These are phyloP conservation scores for Alternaria tenuissima DNA, from an alignment of 2,329 filamentous ascomycete genomes.

Conservation along the genomic window DNA sequence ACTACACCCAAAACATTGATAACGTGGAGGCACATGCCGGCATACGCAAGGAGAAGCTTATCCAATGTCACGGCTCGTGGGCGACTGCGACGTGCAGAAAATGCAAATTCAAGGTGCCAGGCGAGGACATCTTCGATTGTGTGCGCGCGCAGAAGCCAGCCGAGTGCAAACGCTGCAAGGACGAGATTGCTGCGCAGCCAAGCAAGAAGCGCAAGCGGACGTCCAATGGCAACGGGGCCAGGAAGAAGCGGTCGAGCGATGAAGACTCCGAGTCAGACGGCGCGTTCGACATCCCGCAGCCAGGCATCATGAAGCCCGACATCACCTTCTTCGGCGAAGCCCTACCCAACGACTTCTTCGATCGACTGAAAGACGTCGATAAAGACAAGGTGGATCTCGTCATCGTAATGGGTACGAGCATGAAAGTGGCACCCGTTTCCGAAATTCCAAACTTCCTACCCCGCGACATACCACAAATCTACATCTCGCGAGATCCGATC, in stretches of 20 bases:
- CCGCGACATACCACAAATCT: constrained; percentile 84
- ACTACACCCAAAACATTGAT: constrained; percentile 99
- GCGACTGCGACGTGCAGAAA: constrained; percentile 88
- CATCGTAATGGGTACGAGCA: constrained; percentile 92
- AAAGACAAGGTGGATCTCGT: constrained; percentile 83
- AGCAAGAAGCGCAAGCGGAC: constrained; percentile 63
- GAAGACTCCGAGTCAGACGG: constrained; percentile 65
- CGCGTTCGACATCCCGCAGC: constrained; percentile 70
- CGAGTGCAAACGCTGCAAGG: constrained; percentile 75
- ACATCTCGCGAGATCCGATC: constrained; percentile 85
- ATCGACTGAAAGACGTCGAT: constrained; percentile 82
- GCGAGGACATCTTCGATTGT: constrained; percentile 80
- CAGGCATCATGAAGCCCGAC: constrained; percentile 92
- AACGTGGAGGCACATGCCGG: constrained; percentile 91
- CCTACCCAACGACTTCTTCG: constrained; percentile 83
- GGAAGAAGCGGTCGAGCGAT: constrained; percentile 60
- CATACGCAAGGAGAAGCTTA: constrained; percentile 79
- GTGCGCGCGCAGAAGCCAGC: constrained; percentile 80
- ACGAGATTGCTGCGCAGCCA: constrained; percentile 60
- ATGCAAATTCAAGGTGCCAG: constrained; percentile 76
- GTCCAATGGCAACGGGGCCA: constrained; percentile 54
- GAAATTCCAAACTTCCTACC: constrained; percentile 87
- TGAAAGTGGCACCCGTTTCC: constrained; percentile 94
- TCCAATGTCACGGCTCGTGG: constrained; percentile 97
- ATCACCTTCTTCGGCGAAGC: constrained; percentile 98